Percentiles rank a stretch among this genome's conserved stretches.
Conservation (phyloP, 495 filamentous ascomycete genomes). For the Talaromyces trachyspermus region DNA sequence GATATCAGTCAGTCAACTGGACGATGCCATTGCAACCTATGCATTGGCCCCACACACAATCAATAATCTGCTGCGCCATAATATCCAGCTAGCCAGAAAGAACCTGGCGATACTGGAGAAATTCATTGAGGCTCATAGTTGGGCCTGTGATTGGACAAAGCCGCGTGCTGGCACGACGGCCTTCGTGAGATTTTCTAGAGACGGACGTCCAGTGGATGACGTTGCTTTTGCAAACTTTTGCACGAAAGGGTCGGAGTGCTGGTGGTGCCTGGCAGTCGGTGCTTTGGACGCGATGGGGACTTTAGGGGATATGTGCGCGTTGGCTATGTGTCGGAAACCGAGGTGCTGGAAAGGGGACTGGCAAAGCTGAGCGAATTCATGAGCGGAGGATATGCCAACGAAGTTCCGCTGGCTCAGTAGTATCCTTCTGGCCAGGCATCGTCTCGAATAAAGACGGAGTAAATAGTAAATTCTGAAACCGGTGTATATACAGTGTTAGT, state of each 20-base stretch:
- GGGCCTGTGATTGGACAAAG: constrained; percentile 62
- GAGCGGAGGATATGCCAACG: constrained; percentile 45
- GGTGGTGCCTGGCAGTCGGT: constrained; percentile 66
- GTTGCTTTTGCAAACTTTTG: constrained; percentile 63
- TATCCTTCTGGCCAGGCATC: too few species aligned
- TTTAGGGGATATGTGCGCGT: constrained; percentile 75
- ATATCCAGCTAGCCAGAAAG: constrained; percentile 59
- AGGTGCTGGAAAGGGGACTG: constrained; percentile 60
- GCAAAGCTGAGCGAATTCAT: constrained; percentile 56
- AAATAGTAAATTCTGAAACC: too few species aligned
- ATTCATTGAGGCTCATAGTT: constrained; percentile 58
- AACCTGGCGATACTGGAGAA: constrained; percentile 62
- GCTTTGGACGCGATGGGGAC: constrained; percentile 64
- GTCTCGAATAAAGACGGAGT: too few species aligned
- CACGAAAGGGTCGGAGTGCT: constrained; percentile 68
- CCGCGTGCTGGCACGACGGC: constrained; percentile 80
- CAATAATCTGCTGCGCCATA: constrained; percentile 59
- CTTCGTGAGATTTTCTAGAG: constrained; percentile 60
- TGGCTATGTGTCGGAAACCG: constrained; percentile 69
- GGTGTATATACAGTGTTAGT: too few species aligned
- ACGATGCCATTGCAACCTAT: constrained; percentile 71
- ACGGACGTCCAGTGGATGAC: constrained; percentile 64
- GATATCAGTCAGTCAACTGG: constrained; percentile 76
- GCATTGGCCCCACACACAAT: constrained; percentile 59
- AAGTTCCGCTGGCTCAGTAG: constrained; percentile 38